phyloP scores from a whole-genome alignment of 768 basidiomycete species.

The Boletus patriciae region DNA sequence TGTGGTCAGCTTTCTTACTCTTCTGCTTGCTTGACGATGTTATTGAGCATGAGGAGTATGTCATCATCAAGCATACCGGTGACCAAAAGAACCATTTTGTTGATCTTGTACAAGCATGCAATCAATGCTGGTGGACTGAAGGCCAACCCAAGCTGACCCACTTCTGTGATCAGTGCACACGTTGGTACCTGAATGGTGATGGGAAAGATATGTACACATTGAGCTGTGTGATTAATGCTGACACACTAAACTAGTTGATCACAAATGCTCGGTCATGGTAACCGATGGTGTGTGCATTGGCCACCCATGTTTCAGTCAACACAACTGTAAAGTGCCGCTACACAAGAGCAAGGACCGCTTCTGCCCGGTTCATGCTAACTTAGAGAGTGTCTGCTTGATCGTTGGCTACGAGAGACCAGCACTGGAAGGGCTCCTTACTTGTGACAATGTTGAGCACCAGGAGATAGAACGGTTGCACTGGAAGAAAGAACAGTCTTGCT shows the following conservation, averaged over 20 bases:
- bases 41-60: neutral
- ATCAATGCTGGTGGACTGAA: neutral
- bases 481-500: constrained; percentile 1
- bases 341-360: neutral
- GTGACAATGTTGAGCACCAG: neutral
- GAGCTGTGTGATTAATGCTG: too few species aligned
- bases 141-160: neutral
- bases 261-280: neutral
- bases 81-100: neutral
- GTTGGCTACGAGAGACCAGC: neutral
- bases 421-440: neutral
- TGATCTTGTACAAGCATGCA: neutral
- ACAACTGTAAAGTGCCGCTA: constrained; percentile 4
- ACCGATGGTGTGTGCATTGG: constrained; percentile 4
- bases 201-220: neutral
- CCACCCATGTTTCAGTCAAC: neutral
- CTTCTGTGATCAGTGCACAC: constrained; percentile 8
- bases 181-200: neutral
- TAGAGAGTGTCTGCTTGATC: neutral
- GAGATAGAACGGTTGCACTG: neutral
- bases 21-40: constrained; percentile 10
- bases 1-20: neutral
- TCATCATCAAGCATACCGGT: neutral
- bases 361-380: neutral
- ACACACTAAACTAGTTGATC: neutral